Conservation (phyloP, 768 basidiomycete genomes). For the Suillus discolor region DNA sequence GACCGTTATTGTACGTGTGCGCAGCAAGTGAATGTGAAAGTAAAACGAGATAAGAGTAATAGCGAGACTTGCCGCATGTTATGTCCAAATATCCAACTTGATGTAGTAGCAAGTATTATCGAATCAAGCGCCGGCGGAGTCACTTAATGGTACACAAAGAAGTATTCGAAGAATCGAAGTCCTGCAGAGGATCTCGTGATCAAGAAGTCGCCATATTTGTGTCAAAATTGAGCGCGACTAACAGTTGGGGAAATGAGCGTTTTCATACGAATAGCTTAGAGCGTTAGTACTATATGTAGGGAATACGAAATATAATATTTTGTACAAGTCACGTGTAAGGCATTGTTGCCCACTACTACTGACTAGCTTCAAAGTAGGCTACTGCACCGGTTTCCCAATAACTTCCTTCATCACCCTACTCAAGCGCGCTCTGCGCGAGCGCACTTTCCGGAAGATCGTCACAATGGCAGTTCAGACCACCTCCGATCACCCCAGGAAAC, state of each 20-base stretch:
- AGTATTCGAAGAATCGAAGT: background rate
- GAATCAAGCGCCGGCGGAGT: background rate
- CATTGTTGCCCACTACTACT: too few species aligned
- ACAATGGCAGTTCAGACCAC: background rate
- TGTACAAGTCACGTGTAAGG: too few species aligned
- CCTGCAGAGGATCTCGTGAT: too few species aligned
- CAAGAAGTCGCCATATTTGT: background rate
- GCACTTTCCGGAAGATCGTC: background rate
- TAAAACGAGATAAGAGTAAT: too few species aligned
- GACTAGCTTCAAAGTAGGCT: too few species aligned
- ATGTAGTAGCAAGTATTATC: background rate
- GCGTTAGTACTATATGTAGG: too few species aligned
- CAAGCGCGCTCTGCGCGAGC: constrained; percentile 8
- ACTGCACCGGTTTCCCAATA: background rate
- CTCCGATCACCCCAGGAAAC: background rate
- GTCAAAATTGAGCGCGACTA: background rate
- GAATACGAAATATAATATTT: too few species aligned
- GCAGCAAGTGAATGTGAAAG: too few species aligned
- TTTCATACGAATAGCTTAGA: too few species aligned
- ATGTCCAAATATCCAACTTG: too few species aligned
- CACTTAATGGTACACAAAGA: background rate
- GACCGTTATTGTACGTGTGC: too few species aligned
- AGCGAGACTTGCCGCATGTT: too few species aligned
- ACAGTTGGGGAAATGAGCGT: background rate
- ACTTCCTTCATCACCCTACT: background rate